phyloP scores from a whole-genome alignment of 495 filamentous ascomycete genomes.

The Letharia columbiana region DNA sequence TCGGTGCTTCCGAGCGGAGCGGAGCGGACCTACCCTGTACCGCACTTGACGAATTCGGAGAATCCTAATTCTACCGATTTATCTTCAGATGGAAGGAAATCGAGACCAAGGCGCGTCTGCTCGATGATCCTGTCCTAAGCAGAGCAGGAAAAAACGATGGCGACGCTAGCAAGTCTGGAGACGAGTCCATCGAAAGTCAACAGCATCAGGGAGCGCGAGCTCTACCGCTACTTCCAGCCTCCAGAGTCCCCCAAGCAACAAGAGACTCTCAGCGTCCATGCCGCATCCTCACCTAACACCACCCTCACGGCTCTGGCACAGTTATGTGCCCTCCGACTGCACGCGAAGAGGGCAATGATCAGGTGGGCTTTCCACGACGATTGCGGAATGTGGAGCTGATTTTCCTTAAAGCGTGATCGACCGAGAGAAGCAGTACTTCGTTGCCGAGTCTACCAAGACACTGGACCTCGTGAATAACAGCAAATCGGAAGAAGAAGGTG shows the following conservation, averaged over 20 bases:
- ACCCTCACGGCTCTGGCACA: conserved; percentile 41
- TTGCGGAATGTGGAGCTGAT: conserved; percentile 12
- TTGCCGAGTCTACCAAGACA: conserved; percentile 46
- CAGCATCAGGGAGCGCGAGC: conserved; percentile 32
- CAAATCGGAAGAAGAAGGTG: conserved; percentile 31
- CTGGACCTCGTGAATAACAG: conserved; percentile 29
- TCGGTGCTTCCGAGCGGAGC: not conserved
- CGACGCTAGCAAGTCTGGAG: conserved; percentile 1
- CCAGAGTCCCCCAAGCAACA: conserved; percentile 7
- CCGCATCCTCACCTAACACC: conserved; percentile 27
- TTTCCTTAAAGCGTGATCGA: conserved; percentile 30
- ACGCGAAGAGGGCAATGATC: conserved; percentile 41
- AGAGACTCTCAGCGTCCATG: conserved; percentile 3
- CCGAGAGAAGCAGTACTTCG: conserved; percentile 40
- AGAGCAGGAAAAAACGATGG: conserved; percentile 2
- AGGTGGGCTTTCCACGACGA: conserved; percentile 25
- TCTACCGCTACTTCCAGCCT: conserved; percentile 42
- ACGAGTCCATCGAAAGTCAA: conserved; percentile 14
- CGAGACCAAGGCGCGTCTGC: not conserved
- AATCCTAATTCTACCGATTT: not conserved
- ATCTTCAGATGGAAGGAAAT: not conserved
- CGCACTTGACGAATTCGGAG: not conserved
- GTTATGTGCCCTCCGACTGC: conserved; percentile 40
- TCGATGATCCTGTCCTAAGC: not conserved
- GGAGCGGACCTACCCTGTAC: not conserved